These are phyloP conservation scores for Mortierella alpina DNA, from an alignment of 192 early-diverging fungal genomes.

Conservation along the genomic window DNA sequence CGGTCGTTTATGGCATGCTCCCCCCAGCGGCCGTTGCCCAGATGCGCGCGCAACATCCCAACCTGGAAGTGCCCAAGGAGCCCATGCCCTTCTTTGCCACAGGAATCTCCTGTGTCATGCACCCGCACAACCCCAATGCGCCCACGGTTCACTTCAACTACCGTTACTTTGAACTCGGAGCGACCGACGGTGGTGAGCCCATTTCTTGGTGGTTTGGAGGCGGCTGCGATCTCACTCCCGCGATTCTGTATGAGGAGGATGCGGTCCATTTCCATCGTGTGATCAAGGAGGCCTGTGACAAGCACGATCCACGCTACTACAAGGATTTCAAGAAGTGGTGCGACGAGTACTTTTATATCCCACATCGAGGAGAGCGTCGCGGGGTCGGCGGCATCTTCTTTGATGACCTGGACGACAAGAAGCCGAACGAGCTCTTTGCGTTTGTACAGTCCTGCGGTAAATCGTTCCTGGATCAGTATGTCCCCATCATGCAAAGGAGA, in stretches of 20 bases:
- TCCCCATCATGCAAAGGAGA: slow-evolving; percentile 87
- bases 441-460: slow-evolving; percentile 89
- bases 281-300: slow-evolving; percentile 93
- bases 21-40: slow-evolving; percentile 81
- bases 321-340: slow-evolving; percentile 95
- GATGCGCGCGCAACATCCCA: slow-evolving; percentile 88
- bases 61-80: slow-evolving; percentile 65
- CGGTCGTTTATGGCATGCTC: slow-evolving; percentile 87
- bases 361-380: slow-evolving; percentile 89
- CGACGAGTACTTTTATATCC: slow-evolving; percentile 92
- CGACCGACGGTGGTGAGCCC: slow-evolving; percentile 67
- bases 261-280: slow-evolving; percentile 92
- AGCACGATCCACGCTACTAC: slow-evolving; percentile 86
- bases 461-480: slow-evolving; percentile 84
- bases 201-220: slow-evolving; percentile 96
- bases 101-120: slow-evolving; percentile 92
- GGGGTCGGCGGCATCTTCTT: slow-evolving; percentile 99
- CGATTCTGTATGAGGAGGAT: slow-evolving; percentile 92
- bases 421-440: slow-evolving; percentile 79
- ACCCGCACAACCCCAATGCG: slow-evolving; percentile 95
- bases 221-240: slow-evolving; percentile 93
- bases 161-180: slow-evolving; percentile 93
- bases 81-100: slow-evolving; percentile 87
- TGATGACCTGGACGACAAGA: slow-evolving; percentile 88
- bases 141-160: slow-evolving; percentile 98